These are phyloP conservation scores for Naegleria fowleri DNA, from an alignment of 208 protist genomes.

Conservation along the genomic window DNA sequence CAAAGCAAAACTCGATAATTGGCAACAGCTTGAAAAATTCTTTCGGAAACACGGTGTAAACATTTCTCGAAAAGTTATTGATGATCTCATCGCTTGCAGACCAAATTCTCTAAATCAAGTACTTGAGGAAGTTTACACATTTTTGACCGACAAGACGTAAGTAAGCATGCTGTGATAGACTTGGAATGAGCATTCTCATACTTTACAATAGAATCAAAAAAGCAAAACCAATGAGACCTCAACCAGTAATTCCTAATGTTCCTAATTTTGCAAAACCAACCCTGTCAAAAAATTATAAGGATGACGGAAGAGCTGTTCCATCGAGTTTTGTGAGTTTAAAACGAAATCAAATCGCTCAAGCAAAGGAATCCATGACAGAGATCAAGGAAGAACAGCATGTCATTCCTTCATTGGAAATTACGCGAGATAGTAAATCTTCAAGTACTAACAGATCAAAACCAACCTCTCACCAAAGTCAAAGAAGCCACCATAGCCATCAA, in stretches of 20 bases:
- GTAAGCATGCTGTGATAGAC: too few species aligned
- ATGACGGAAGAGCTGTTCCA: not conserved
- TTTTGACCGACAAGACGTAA: conserved; percentile 58
- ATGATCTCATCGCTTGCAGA: conserved; percentile 64
- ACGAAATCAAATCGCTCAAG: not conserved
- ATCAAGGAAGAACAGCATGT: not conserved
- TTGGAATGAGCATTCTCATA: too few species aligned
- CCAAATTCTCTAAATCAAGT: conserved; percentile 59
- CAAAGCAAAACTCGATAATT: conserved; percentile 74
- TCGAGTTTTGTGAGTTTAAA: not conserved
- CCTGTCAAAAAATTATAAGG: not conserved
- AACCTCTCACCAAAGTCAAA: not conserved
- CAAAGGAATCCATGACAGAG: not conserved
- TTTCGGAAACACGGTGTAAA: conserved; percentile 57
- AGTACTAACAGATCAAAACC: not conserved
- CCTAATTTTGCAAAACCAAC: conserved; percentile 13
- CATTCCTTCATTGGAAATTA: not conserved
- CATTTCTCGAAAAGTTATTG: conserved; percentile 61
- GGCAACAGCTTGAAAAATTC: conserved; percentile 61
- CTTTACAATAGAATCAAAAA: not conserved
- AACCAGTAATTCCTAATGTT: not conserved
- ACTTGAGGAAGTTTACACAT: conserved; percentile 63
- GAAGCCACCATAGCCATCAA: not conserved
- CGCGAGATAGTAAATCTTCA: not conserved
- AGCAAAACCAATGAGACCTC: not conserved